Evolutionary conservation across 805 yeast genomes (phyloP).

Genomic region (Myxozyma neglecta): DNA sequence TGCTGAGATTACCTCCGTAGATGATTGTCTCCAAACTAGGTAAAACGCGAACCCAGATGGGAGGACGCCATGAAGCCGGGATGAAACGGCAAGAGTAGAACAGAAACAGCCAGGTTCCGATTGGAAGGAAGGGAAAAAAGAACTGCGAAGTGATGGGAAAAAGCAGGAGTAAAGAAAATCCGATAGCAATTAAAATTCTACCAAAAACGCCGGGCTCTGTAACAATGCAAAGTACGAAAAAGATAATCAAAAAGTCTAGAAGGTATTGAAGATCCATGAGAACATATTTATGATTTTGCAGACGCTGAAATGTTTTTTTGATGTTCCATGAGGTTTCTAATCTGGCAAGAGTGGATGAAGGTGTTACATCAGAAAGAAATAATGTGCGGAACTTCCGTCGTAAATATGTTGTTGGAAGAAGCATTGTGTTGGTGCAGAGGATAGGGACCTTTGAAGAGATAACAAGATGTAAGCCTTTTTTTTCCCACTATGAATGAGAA

Average conservation of each 20-base stretch:
- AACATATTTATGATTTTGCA: slow-evolving; percentile 41
- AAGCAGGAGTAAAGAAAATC: slow-evolving; percentile 51
- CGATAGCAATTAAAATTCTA: slow-evolving; percentile 42
- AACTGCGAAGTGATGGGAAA: slow-evolving; percentile 83
- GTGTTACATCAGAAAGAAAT: slow-evolving; percentile 19
- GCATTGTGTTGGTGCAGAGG: not conserved
- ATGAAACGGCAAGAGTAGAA: slow-evolving; percentile 71
- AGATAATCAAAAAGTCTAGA: slow-evolving; percentile 53
- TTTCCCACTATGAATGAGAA: not conserved
- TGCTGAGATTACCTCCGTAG: slow-evolving; percentile 84
- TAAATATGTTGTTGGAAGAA: slow-evolving; percentile 19
- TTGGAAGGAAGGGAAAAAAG: slow-evolving; percentile 78
- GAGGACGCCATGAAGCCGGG: slow-evolving; percentile 74
- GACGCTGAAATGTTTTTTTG: slow-evolving; percentile 36
- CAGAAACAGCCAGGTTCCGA: slow-evolving; percentile 80
- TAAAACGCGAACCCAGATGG: slow-evolving; percentile 82
- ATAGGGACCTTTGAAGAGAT: not conserved
- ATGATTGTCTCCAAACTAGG: slow-evolving; percentile 91
- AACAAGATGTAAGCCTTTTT: not conserved
- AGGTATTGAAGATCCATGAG: slow-evolving; percentile 49
- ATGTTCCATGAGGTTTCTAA: slow-evolving; percentile 29
- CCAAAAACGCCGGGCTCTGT: slow-evolving; percentile 37
- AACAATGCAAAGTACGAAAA: slow-evolving; percentile 46
- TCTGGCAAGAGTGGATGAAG: slow-evolving; percentile 25
- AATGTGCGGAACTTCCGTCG: slow-evolving; percentile 23